phyloP scores from a whole-genome alignment of 2,329 filamentous ascomycete genomes.

The Colletotrichum abscissum region DNA sequence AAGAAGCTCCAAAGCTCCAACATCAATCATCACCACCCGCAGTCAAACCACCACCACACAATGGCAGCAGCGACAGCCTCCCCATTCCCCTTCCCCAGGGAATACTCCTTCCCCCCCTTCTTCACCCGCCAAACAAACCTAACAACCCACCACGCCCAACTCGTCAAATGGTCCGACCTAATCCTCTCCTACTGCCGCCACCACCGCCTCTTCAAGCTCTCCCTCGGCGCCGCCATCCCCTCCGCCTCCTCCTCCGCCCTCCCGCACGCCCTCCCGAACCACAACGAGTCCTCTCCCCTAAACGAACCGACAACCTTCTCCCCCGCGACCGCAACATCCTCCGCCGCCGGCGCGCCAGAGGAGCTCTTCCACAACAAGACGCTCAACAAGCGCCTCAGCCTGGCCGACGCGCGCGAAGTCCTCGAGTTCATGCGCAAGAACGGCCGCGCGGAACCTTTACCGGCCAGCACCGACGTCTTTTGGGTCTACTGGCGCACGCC shows the following conservation, averaged over 20 bases:
- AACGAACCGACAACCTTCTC: constrained; percentile 53
- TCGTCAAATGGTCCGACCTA: constrained; percentile 86
- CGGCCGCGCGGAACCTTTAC: constrained; percentile 75
- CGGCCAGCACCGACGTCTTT: constrained; percentile 60
- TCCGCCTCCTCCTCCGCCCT: constrained; percentile 54
- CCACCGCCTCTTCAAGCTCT: constrained; percentile 80
- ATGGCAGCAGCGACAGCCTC: constrained; percentile 19
- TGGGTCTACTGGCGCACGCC: constrained; percentile 89
- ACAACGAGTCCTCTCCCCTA: constrained; percentile 46
- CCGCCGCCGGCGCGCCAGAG: constrained; percentile 52
- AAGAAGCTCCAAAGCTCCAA: not conserved
- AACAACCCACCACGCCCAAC: constrained; percentile 79
- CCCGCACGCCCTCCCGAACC: constrained; percentile 42
- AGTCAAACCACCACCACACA: not conserved
- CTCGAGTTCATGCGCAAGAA: constrained; percentile 69
- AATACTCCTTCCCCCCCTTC: constrained; percentile 85
- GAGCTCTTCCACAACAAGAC: constrained; percentile 68
- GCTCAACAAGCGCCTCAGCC: constrained; percentile 62
- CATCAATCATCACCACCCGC: not conserved
- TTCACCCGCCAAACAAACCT: constrained; percentile 84
- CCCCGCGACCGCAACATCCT: constrained; percentile 48
- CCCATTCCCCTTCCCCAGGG: constrained; percentile 68
- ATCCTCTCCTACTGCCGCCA: constrained; percentile 86
- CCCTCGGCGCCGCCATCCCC: constrained; percentile 67
- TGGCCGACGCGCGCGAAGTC: constrained; percentile 66